Evolutionary conservation across 139 green algal species (phyloP), one percentile per base, ranked within the genome.

Genomic region (Helicosporidium sp.): DNA sequence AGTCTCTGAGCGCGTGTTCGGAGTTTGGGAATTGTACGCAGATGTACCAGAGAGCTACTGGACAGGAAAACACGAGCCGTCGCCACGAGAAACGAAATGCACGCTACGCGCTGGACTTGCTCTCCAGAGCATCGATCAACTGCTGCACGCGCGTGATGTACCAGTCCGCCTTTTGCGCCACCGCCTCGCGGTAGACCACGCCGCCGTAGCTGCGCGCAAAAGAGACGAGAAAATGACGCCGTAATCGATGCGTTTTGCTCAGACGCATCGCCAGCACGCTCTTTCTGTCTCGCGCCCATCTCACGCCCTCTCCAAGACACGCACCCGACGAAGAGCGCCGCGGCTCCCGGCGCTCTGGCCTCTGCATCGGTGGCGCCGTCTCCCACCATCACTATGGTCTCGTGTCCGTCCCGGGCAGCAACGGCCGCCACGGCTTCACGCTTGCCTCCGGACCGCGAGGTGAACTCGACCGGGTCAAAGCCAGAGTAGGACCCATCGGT

Each of bases 291-390:
- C n/a, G n/a, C n/a, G n/a, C n/a, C n/a, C n/a, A n/a, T n/a, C n/a
- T n/a, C n/a, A n/a, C n/a, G n/a, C n/a, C n/a, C n/a, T n/a, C n/a
- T n/a, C n/a, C n/a, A 37, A 25, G 0, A 2, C 8, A 2, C 74
- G 35, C 55, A 92, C 69, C 85, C 84, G n/a, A 98, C 81, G 51
- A 98, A 95, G 0, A 91, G 58, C 35, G 85, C 73, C 1, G 89
- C 89, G 3, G 70, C 89, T 10, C 83, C 81, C 26, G 72, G 65
- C 25, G 58, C 44, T 2, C 76, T 61, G 5, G 89, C 89, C 60
- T 99, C 90, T 18, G 85, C 34, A 54, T 99, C 90, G 0, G 90
- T 99, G 1, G 82, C 85, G 22, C 90, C 90, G 50, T 99, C 90
- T 2, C 90, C 90, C 10, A 99, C 67, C 80, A 94, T 94, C 2